phyloP scores from a whole-genome alignment of 192 early-diverging fungal species.

The Coemansia umbellata region DNA sequence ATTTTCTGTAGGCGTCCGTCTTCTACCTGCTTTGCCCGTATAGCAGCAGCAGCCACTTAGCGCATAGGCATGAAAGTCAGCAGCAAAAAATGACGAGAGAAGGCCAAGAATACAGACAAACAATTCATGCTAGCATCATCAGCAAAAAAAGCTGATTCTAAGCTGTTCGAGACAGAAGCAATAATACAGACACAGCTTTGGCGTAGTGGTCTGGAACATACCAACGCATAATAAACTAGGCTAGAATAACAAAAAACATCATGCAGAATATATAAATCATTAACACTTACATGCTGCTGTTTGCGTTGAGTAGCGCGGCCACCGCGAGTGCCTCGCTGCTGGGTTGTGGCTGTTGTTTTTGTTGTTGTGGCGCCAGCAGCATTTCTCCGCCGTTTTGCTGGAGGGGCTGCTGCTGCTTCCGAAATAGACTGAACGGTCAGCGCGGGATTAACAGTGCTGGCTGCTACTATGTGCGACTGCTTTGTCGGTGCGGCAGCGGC shows the following conservation, averaged over 20 bases:
- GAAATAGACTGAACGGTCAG: background rate
- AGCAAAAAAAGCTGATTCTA: too few relatives aligned
- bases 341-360: constrained; percentile 15
- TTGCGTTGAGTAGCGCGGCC: constrained; percentile 40
- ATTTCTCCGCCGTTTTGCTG: constrained; percentile 42
- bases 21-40: too few relatives aligned
- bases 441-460: background rate
- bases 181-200: too few relatives aligned
- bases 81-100: too few relatives aligned
- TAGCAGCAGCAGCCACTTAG: too few relatives aligned
- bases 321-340: constrained; percentile 12
- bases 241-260: background rate
- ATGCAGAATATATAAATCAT: background rate
- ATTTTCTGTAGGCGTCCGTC: too few relatives aligned
- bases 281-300: constrained; percentile 31
- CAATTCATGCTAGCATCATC: too few relatives aligned
- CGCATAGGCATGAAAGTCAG: too few relatives aligned
- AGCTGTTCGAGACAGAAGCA: too few relatives aligned
- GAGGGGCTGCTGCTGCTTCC: constrained; percentile 16
- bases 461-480: background rate
- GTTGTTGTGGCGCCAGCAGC: constrained; percentile 11
- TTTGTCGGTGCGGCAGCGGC: constrained; percentile 10
- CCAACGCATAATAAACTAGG: too few relatives aligned
- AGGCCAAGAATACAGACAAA: too few relatives aligned
- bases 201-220: too few relatives aligned